phyloP scores from a whole-genome alignment of 2,329 filamentous ascomycete species.

The Colletotrichum shisoi region DNA sequence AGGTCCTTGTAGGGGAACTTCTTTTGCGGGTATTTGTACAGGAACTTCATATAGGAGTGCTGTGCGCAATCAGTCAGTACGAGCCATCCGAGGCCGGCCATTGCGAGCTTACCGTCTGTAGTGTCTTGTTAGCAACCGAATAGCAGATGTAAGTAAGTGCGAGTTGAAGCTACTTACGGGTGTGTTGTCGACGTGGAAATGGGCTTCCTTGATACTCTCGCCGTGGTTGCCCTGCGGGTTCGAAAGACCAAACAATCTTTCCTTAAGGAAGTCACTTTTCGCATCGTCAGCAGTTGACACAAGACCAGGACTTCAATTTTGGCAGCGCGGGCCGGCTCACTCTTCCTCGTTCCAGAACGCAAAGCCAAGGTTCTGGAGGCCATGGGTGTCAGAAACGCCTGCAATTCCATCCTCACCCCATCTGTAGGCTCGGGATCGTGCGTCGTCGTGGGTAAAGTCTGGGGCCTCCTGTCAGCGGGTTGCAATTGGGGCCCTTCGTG shows the following conservation, averaged over 20 bases:
- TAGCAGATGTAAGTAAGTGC: neutral
- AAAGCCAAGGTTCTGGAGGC: conserved; percentile 90
- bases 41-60: conserved; percentile 99
- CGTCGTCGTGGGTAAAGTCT: conserved; percentile 96
- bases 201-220: conserved; percentile 94
- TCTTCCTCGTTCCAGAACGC: conserved; percentile 98
- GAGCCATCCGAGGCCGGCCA: neutral
- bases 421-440: conserved; percentile 84
- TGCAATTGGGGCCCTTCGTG: conserved; percentile 36
- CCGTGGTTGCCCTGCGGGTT: conserved; percentile 98
- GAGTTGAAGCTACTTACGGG: conserved; percentile 59
- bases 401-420: conserved; percentile 99
- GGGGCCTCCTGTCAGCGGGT: conserved; percentile 39
- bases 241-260: conserved; percentile 91
- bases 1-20: conserved; percentile 92
- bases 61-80: conserved; percentile 49
- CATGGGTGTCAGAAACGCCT: conserved; percentile 90
- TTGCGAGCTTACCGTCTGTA: conserved; percentile 36
- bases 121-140: conserved; percentile 16
- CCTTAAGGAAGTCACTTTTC: conserved; percentile 85
- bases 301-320: conserved; percentile 33
- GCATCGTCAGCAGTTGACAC: conserved; percentile 50
- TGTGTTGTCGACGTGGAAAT: conserved; percentile 96
- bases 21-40: conserved; percentile 96
- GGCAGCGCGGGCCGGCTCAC: conserved; percentile 57